These are phyloP conservation scores for Pleurotus citrinopileatus DNA, from an alignment of 768 basidiomycete species.

Conservation along the genomic window DNA sequence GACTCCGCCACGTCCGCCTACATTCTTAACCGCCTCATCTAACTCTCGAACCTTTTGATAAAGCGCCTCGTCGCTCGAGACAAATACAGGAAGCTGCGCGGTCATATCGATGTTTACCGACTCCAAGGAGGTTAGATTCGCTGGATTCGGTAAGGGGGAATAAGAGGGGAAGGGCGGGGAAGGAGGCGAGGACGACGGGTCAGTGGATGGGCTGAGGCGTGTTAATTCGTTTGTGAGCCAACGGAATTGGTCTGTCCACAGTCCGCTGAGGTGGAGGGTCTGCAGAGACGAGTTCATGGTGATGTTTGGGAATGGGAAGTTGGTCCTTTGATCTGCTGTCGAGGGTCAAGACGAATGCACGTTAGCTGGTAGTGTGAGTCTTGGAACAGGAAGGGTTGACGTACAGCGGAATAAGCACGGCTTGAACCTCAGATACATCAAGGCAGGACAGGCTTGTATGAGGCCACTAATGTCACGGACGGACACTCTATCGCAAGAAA, in stretches of 20 bases:
- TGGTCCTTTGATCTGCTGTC: background rate
- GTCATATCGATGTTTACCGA: background rate
- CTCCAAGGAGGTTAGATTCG: too few relatives aligned
- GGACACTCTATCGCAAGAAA: constrained; percentile 1
- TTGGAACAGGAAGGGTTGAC: background rate
- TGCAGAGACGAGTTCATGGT: background rate
- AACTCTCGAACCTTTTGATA: background rate
- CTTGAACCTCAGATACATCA: background rate
- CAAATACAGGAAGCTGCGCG: background rate
- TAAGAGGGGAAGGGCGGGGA: background rate
- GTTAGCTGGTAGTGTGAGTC: background rate
- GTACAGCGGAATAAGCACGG: constrained; percentile 3
- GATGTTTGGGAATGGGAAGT: background rate
- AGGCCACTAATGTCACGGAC: background rate
- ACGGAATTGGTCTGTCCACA: background rate
- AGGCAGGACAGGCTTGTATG: background rate
- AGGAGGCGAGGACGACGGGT: background rate
- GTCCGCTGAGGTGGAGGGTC: background rate
- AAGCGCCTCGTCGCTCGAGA: background rate
- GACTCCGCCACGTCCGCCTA: too few relatives aligned
- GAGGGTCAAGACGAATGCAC: background rate
- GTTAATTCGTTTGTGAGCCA: background rate
- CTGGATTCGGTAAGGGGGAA: too few relatives aligned
- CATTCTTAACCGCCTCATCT: background rate
- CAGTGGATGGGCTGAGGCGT: too few relatives aligned